Percentiles rank a stretch among this genome's conserved stretches.
phyloP scores from a whole-genome alignment of 345 rosid species.

The Gossypium longicalyx region DNA sequence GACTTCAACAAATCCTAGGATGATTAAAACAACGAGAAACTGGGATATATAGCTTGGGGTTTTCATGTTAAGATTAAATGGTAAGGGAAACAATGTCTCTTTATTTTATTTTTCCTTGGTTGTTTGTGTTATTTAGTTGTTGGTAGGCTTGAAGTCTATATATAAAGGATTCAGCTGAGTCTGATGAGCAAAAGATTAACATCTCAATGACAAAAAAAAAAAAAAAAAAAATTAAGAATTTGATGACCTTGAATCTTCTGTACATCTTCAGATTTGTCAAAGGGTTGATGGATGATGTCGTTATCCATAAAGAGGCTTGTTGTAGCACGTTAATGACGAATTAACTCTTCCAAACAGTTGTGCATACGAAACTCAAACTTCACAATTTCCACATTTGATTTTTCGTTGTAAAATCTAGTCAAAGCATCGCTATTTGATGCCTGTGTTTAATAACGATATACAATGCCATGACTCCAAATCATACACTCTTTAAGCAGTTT shows the following conservation, averaged over 20 bases:
- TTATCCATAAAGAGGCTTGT: not conserved
- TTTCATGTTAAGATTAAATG: slow-evolving; percentile 16
- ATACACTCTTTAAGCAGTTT: too few relatives aligned
- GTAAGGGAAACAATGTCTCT: not conserved
- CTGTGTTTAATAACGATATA: too few relatives aligned
- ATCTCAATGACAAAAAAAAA: too few relatives aligned
- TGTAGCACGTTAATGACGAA: not conserved
- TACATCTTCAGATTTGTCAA: slow-evolving; percentile 3
- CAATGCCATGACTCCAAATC: too few relatives aligned
- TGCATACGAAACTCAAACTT: not conserved
- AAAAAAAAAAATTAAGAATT: not conserved
- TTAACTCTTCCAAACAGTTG: not conserved
- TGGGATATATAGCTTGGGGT: not conserved
- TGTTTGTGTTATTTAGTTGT: not conserved
- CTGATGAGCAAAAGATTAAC: too few relatives aligned
- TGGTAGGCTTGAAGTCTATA: not conserved
- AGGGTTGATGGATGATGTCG: slow-evolving; percentile 7
- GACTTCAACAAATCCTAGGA: slow-evolving; percentile 14
- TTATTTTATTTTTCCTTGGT: not conserved
- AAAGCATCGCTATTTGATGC: too few relatives aligned
- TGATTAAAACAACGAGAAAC: slow-evolving; percentile 1
- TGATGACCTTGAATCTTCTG: not conserved
- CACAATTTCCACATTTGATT: not conserved
- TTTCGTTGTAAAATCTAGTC: too few relatives aligned
- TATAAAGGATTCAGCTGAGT: not conserved